Evolutionary conservation across 2,329 filamentous ascomycete genomes (phyloP).

Genomic region (Fusarium algeriense): DNA sequence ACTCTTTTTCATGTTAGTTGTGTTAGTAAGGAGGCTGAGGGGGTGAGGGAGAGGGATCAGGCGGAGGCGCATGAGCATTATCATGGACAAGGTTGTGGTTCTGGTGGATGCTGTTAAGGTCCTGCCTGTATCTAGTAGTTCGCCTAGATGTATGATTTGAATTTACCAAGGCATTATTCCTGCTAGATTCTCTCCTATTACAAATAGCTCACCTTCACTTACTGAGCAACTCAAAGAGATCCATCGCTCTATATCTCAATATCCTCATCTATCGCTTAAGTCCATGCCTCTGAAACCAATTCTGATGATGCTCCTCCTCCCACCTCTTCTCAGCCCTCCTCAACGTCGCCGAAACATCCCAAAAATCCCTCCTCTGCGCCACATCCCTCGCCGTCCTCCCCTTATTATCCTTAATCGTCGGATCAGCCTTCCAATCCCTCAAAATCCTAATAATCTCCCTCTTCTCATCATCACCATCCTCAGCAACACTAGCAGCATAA

Average conservation of each 20-base stretch:
- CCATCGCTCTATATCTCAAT: not conserved
- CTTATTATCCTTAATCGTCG: slow-evolving; percentile 45
- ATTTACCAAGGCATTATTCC: no score
- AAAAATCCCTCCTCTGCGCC: slow-evolving; percentile 50
- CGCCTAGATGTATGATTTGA: accelerated
- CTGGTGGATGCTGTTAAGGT: slow-evolving; percentile 25
- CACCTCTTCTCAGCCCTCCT: slow-evolving; percentile 52
- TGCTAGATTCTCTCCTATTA: no score
- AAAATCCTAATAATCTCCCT: slow-evolving; percentile 49
- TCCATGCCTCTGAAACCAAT: slow-evolving; percentile 47
- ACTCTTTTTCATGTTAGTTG: slow-evolving; percentile 42
- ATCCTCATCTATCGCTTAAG: slow-evolving; percentile 22
- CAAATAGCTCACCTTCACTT: no score
- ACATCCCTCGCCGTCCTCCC: slow-evolving; percentile 48
- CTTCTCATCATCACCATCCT: slow-evolving; percentile 49
- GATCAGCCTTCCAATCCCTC: slow-evolving; percentile 49
- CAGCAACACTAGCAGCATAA: slow-evolving; percentile 49
- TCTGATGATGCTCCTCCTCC: slow-evolving; percentile 49
- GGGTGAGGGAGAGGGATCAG: slow-evolving; percentile 12
- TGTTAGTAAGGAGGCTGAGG: slow-evolving; percentile 26
- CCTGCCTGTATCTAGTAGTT: accelerated
- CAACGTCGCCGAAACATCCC: slow-evolving; percentile 51
- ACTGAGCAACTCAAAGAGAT: no score
- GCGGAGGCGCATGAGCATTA: slow-evolving; percentile 30
- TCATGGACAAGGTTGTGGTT: slow-evolving; percentile 30